Evolutionary conservation across 2,329 filamentous ascomycete species (phyloP), one percentile per base, ranked within the genome.

Genomic region (Lomentospora prolificans): DNA sequence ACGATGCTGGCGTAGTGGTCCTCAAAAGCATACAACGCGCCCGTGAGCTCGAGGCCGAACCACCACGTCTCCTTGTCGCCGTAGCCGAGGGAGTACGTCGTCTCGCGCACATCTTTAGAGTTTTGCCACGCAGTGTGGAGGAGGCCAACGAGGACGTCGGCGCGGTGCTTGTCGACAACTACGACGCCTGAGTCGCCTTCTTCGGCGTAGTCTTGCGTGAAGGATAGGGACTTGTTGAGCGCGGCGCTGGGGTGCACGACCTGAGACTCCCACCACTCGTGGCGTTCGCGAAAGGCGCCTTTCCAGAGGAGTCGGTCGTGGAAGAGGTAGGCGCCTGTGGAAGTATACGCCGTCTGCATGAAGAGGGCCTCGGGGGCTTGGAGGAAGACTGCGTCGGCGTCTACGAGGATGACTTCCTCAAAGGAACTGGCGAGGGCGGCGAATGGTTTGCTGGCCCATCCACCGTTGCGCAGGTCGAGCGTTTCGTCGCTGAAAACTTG

Each of bases 1-100:
- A 72, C 58, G 6, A 75, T 71, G 2, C 69, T 66, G 1, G 67
- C 73, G 50, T 75, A 75, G 51, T 73, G 70, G 19, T 61, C 55
- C 4, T 72, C 70, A 56, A 75, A 74, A 1, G 65, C 61, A 51
- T 75, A 75, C 0, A 51, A 58, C 0, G 69, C 65, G 2, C 67
- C 67, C 3, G 67, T 65, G 1, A 74, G 63, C 56, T 75, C 73
- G 5, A 74, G 64, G 0, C 71, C 72, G 22, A 76, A 63, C 74
- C 73, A 76, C 65, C 67, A 76, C 1, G 65, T 72, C 58, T 75
- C 74, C 59, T 76, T 75, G 39, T 76, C 74, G 0, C 74, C 73
- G 22, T 75, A 69, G 0, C 64, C 70, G 27, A 73, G 61, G 27
- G 65, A 63, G 57, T 74, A 75, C 1, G 72, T 73, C 14, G 69